A percentile compares a stretch with the other conserved stretches of the same genome.
These are phyloP conservation scores for Solanum hybrid DNA, from an alignment of 305 asterid species.

Conservation along the genomic window DNA sequence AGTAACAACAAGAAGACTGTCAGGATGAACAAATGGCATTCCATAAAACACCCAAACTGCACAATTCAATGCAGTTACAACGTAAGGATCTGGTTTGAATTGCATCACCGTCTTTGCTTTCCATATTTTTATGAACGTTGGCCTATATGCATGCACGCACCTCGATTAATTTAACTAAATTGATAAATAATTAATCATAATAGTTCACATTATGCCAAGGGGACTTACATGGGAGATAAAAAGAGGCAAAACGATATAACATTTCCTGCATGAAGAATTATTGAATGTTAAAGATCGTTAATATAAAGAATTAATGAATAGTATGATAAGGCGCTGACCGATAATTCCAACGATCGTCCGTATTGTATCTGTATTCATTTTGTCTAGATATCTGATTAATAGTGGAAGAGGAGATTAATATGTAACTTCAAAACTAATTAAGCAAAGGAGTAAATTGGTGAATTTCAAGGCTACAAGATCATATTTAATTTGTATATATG, in stretches of 20 bases:
- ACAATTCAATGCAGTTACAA: constrained; percentile 55
- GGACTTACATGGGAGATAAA: constrained; percentile 51
- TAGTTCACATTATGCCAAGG: not conserved
- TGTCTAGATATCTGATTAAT: constrained; percentile 1
- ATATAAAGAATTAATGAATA: not conserved
- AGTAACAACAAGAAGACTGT: constrained; percentile 56
- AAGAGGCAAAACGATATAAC: constrained; percentile 50
- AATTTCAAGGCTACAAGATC: not conserved
- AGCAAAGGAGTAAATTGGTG: not conserved
- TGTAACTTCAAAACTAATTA: not conserved
- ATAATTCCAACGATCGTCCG: constrained; percentile 47
- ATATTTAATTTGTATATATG: not conserved
- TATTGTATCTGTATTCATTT: constrained; percentile 10
- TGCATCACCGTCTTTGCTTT: constrained; percentile 43
- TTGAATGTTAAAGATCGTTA: not conserved
- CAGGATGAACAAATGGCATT: constrained; percentile 61
- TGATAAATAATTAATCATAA: not conserved
- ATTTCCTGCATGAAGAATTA: constrained; percentile 45
- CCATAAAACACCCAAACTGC: constrained; percentile 71
- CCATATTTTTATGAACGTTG: constrained; percentile 42
- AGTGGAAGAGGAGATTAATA: not conserved
- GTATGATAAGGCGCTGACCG: constrained; percentile 26
- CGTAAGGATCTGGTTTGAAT: constrained; percentile 54
- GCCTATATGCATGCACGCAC: constrained; percentile 24
- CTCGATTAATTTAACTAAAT: not conserved